Percentiles rank a stretch among this genome's conserved stretches.
Conservation (phyloP, 768 basidiomycete genomes). For the Hygrocybe punicea region DNA sequence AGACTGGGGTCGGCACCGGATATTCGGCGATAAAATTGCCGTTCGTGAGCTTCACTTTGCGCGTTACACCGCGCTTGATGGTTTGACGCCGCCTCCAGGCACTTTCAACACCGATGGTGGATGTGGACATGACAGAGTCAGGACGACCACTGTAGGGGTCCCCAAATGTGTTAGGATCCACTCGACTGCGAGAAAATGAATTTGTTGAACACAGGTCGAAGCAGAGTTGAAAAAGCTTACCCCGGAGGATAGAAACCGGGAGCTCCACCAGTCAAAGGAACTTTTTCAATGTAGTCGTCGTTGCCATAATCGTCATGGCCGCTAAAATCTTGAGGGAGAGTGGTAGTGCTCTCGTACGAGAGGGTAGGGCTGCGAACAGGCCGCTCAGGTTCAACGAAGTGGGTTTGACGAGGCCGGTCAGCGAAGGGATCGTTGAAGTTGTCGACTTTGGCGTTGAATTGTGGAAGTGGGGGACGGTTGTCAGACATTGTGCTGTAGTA, state of each 20-base stretch:
- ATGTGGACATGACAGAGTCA: slow-evolving; percentile 48
- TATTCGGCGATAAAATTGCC: slow-evolving; percentile 93
- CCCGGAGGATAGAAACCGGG: slow-evolving; percentile 73
- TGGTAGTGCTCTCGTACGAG: slow-evolving; percentile 56
- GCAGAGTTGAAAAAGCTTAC: slow-evolving; percentile 51
- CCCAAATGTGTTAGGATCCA: slow-evolving; percentile 60
- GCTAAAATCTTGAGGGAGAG: slow-evolving; percentile 53
- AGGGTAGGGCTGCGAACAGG: slow-evolving; percentile 40
- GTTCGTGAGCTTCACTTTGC: slow-evolving; percentile 88
- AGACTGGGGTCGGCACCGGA: slow-evolving; percentile 79
- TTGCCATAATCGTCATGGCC: slow-evolving; percentile 47
- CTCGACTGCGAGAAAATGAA: slow-evolving; percentile 30
- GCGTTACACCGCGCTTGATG: slow-evolving; percentile 88
- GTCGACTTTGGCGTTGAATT: slow-evolving; percentile 33
- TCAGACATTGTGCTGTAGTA: slow-evolving; percentile 32
- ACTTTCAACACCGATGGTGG: slow-evolving; percentile 55
- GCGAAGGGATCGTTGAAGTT: slow-evolving; percentile 68
- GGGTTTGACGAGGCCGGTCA: slow-evolving; percentile 59
- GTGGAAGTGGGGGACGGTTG: slow-evolving; percentile 38
- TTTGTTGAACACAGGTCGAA: background rate
- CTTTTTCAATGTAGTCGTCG: slow-evolving; percentile 74
- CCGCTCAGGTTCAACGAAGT: slow-evolving; percentile 55
- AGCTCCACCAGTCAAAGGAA: slow-evolving; percentile 56
- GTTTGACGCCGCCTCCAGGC: slow-evolving; percentile 79
- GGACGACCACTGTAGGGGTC: slow-evolving; percentile 61